These are phyloP conservation scores for Metschnikowia peoriensis DNA, from an alignment of 805 yeast species.

Conservation along the genomic window DNA sequence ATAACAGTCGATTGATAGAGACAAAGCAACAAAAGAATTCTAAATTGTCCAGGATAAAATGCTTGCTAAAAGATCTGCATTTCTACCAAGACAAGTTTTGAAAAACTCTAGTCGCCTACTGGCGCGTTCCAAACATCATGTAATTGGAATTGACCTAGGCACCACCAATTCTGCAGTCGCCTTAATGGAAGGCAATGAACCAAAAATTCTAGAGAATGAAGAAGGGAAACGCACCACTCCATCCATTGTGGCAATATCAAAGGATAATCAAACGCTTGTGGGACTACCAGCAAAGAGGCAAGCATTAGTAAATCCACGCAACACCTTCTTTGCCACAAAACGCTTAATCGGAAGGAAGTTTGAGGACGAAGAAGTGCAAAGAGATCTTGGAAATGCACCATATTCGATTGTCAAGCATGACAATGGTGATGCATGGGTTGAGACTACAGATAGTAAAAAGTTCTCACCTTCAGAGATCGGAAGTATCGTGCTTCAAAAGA, in stretches of 20 bases:
- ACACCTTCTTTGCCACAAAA: constrained; percentile 80
- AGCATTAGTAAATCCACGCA: constrained; percentile 69
- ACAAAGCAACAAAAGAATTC: not conserved
- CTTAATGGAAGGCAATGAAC: constrained; percentile 59
- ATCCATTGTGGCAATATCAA: constrained; percentile 67
- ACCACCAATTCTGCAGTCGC: constrained; percentile 89
- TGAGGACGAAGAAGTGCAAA: constrained; percentile 66
- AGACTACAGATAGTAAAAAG: constrained; percentile 37
- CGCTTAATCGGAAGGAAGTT: constrained; percentile 74
- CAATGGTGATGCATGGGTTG: constrained; percentile 72
- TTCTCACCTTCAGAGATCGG: constrained; percentile 73
- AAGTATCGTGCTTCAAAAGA: constrained; percentile 59
- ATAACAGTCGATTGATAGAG: not conserved
- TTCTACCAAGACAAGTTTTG: not conserved
- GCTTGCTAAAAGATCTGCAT: not conserved
- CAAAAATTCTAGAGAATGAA: constrained; percentile 69
- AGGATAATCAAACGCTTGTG: constrained; percentile 36
- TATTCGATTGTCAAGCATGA: constrained; percentile 56
- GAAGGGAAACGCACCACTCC: constrained; percentile 82
- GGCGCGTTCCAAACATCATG: constrained; percentile 30
- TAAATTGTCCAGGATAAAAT: not conserved
- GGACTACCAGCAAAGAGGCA: constrained; percentile 79
- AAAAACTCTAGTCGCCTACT: not conserved
- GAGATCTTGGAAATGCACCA: constrained; percentile 62
- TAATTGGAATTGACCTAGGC: constrained; percentile 80